These are phyloP conservation scores for Ceratobasidium theobromae DNA, from an alignment of 1,284 basidiomycete genomes.

Conservation along the genomic window DNA sequence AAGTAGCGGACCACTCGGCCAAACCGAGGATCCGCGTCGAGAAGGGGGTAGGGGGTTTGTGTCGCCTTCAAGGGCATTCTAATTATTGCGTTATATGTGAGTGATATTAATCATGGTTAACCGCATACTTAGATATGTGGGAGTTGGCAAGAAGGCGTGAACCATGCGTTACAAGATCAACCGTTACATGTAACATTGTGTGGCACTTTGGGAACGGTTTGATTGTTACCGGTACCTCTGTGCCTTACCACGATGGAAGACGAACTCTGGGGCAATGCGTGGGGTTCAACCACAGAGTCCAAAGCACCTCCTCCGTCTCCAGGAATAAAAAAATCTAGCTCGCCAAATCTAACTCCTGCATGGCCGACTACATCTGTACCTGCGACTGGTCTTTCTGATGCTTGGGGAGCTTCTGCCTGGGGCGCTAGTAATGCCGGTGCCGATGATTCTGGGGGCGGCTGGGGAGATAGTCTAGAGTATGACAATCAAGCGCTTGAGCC, in stretches of 20 bases:
- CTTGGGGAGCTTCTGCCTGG: conserved; percentile 13
- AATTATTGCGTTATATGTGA: not conserved
- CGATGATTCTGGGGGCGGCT: conserved; percentile 22
- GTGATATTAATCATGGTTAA: not conserved
- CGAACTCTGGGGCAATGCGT: conserved; percentile 26
- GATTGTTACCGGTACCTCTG: no score
- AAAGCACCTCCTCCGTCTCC: not conserved
- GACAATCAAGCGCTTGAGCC: conserved; percentile 3
- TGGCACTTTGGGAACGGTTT: not conserved
- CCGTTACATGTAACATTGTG: not conserved
- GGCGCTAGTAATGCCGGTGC: not conserved
- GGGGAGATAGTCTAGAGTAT: conserved; percentile 29
- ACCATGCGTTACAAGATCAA: no score
- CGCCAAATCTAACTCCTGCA: not conserved
- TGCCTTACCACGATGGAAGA: conserved; percentile 24
- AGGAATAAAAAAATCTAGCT: not conserved
- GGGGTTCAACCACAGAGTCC: conserved; percentile 13
- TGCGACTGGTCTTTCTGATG: conserved; percentile 15
- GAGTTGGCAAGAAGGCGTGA: no score
- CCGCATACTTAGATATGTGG: conserved; percentile 11
- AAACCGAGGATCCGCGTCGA: conserved; percentile 92
- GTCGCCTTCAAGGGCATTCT: conserved; percentile 72
- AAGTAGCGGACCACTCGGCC: conserved; percentile 87
- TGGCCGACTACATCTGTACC: conserved; percentile 23
- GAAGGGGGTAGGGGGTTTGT: conserved; percentile 75